phyloP scores from a whole-genome alignment of 2,329 filamentous ascomycete genomes.

The Colletotrichum sp. region DNA sequence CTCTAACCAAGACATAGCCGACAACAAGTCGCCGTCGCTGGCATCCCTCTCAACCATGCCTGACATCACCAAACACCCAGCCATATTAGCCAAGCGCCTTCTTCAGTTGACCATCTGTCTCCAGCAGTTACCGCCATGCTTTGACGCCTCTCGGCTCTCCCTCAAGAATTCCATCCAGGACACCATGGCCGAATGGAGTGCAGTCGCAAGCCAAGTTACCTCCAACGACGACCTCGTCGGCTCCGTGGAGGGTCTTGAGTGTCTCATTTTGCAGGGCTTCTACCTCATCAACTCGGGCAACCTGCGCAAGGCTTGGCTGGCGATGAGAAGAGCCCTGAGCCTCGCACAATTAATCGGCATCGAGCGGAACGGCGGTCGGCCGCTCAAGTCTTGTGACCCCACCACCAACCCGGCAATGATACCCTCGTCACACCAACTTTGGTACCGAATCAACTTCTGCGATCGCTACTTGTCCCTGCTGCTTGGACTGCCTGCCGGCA shows the following conservation, averaged over 20 bases:
- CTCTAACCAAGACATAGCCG: constrained; percentile 32
- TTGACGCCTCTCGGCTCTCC: constrained; percentile 30
- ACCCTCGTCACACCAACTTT: constrained; percentile 34
- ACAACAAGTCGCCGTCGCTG: constrained; percentile 32
- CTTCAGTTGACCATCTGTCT: constrained; percentile 51
- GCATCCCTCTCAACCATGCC: constrained; percentile 33
- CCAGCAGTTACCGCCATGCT: constrained; percentile 46
- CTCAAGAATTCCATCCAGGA: constrained; percentile 26
- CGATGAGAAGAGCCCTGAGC: constrained; percentile 52
- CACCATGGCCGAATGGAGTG: constrained; percentile 36
- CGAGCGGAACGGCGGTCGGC: constrained; percentile 36
- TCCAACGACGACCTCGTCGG: constrained; percentile 57
- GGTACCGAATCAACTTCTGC: constrained; percentile 53
- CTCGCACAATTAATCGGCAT: constrained; percentile 58
- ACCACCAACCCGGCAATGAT: constrained; percentile 31
- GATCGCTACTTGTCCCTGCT: constrained; percentile 59
- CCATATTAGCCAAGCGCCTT: constrained; percentile 51
- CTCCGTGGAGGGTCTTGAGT: constrained; percentile 58
- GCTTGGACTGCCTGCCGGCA: constrained; percentile 52
- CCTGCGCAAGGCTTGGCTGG: constrained; percentile 59
- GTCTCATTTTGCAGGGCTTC: constrained; percentile 51
- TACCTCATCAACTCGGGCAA: constrained; percentile 60
- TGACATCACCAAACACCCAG: constrained; percentile 46
- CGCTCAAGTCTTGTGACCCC: constrained; percentile 43
- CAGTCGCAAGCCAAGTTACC: constrained; percentile 45